Evolutionary conservation across 345 rosid species (phyloP).

Genomic region (Gossypium stocksii): DNA sequence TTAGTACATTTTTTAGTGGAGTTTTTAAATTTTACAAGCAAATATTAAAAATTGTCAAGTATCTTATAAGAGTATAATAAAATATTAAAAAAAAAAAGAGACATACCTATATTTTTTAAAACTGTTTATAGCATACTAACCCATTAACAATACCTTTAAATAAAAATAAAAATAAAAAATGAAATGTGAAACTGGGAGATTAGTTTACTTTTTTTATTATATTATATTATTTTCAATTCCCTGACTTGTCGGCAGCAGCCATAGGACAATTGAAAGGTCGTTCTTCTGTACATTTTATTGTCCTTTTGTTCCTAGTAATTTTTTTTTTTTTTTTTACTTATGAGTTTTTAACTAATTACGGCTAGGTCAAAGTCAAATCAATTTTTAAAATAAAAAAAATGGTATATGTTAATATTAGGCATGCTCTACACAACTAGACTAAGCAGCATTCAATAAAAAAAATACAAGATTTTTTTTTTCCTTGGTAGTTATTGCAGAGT

Average conservation of each 20-base stretch:
- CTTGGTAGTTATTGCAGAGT: too few relatives aligned
- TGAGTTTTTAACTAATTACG: neutral
- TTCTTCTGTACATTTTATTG: neutral
- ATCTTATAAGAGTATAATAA: too few relatives aligned
- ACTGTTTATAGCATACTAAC: too few relatives aligned
- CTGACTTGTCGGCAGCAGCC: constrained; percentile 6
- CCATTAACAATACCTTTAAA: neutral
- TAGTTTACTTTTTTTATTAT: too few relatives aligned
- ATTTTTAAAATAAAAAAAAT: neutral
- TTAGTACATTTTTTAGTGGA: rapidly evolving
- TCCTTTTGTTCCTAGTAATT: neutral
- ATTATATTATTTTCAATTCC: neutral
- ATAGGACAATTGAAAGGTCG: neutral
- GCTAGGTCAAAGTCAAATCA: neutral
- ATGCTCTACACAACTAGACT: too few relatives aligned
- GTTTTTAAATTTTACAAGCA: too few relatives aligned
- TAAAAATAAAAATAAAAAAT: neutral
- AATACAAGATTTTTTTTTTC: too few relatives aligned
- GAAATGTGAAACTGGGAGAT: neutral
- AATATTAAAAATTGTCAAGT: too few relatives aligned
- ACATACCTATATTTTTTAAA: too few relatives aligned
- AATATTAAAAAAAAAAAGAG: too few relatives aligned
- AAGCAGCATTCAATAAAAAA: too few relatives aligned
- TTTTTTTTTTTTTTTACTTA: neutral
- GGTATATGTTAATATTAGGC: too few relatives aligned